These are phyloP conservation scores for Botrytis paeoniae DNA, from an alignment of 2,329 filamentous ascomycete species.

Conservation along the genomic window DNA sequence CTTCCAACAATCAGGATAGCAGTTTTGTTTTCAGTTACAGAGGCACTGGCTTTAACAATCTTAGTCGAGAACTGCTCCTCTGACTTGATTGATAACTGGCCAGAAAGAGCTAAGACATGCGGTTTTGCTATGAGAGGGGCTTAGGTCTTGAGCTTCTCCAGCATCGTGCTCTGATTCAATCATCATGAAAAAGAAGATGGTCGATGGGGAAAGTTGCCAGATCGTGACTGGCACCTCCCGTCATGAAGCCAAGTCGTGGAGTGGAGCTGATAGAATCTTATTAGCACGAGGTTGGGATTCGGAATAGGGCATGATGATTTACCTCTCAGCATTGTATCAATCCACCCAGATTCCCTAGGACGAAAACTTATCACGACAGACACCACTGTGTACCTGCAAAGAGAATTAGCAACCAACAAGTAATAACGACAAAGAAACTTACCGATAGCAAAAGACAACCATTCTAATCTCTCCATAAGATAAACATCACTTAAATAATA, in stretches of 20 bases:
- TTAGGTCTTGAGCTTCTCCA: accelerated
- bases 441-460: neutral
- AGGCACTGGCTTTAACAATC: neutral
- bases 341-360: neutral
- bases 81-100: neutral
- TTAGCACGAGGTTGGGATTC: neutral
- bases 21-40: neutral
- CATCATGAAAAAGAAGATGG: neutral
- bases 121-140: accelerated
- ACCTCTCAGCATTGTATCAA: neutral
- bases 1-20: neutral
- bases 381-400: neutral
- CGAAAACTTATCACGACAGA: neutral
- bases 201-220: neutral
- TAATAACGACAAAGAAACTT: neutral
- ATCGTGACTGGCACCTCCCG: neutral
- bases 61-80: neutral
- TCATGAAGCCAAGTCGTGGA: neutral
- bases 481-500: neutral
- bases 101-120: neutral
- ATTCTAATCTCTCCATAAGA: neutral
- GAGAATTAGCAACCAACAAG: neutral
- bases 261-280: neutral
- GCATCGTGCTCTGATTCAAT: neutral
- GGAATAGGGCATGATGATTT: no score